Evolutionary conservation across 1,284 basidiomycete species (phyloP).

Genomic region (Ceratobasidium papillatum): DNA sequence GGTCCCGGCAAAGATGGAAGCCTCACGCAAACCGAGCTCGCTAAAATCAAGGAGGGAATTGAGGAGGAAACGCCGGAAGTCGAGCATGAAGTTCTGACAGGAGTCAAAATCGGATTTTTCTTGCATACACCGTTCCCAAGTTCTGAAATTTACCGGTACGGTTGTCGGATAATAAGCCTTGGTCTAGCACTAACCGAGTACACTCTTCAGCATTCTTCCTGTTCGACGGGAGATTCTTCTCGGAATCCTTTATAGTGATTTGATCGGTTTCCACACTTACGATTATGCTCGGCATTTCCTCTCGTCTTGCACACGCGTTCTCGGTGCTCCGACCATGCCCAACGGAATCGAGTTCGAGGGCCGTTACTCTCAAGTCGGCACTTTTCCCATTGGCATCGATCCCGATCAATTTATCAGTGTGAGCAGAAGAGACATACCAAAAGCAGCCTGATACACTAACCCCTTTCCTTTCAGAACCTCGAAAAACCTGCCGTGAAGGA

Average conservation of each 20-base stretch:
- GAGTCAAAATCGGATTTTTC: slow-evolving; percentile 92
- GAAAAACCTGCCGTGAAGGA: slow-evolving; percentile 79
- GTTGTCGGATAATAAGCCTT: slow-evolving; percentile 37
- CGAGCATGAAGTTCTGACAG: slow-evolving; percentile 58
- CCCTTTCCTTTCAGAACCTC: slow-evolving; percentile 65
- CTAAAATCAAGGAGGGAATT: slow-evolving; percentile 79
- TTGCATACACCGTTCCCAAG: slow-evolving; percentile 98
- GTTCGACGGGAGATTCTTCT: slow-evolving; percentile 96
- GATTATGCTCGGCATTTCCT: slow-evolving; percentile 99
- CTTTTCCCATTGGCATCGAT: slow-evolving; percentile 99
- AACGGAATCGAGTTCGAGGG: slow-evolving; percentile 98
- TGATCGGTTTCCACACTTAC: slow-evolving; percentile 99
- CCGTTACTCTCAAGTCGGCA: slow-evolving; percentile 94
- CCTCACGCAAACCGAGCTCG: slow-evolving; percentile 72
- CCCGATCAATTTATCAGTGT: slow-evolving; percentile 90
- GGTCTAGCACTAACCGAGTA: background rate
- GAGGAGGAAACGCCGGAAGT: slow-evolving; percentile 55
- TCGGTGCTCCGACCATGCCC: slow-evolving; percentile 96
- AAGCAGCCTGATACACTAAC: slow-evolving; percentile 19
- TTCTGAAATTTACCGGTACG: slow-evolving; percentile 95
- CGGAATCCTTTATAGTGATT: slow-evolving; percentile 93
- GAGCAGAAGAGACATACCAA: slow-evolving; percentile 44
- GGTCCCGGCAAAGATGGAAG: slow-evolving; percentile 68
- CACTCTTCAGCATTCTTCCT: slow-evolving; percentile 79
- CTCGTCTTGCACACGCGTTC: slow-evolving; percentile 96